phyloP scores from a whole-genome alignment of 345 rosid genomes.

The Isatis tinctoria region DNA sequence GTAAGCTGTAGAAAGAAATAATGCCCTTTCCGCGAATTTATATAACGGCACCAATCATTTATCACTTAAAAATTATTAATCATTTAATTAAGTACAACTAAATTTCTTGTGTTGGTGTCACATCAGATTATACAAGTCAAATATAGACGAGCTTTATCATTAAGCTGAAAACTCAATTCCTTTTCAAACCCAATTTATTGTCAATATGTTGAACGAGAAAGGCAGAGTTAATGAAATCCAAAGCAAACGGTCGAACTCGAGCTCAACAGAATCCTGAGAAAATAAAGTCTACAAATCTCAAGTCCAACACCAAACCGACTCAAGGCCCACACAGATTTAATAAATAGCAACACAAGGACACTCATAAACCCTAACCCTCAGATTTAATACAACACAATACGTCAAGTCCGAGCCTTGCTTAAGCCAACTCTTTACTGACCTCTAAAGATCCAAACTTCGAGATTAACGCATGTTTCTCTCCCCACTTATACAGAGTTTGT shows the following conservation, averaged over 20 bases:
- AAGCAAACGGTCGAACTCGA: background rate
- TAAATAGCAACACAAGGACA: slow-evolving; percentile 6
- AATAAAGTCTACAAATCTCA: background rate
- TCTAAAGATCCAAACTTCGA: slow-evolving; percentile 20
- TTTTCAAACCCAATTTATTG: background rate
- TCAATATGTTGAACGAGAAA: background rate
- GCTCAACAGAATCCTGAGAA: background rate
- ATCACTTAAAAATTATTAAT: background rate
- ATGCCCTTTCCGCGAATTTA: background rate
- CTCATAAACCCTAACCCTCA: slow-evolving; percentile 16
- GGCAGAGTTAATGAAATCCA: background rate
- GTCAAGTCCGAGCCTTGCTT: slow-evolving; percentile 6
- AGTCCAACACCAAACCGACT: slow-evolving; percentile 17
- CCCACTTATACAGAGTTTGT: slow-evolving; percentile 25
- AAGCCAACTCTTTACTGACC: slow-evolving; percentile 19
- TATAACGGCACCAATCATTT: background rate
- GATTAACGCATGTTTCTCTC: slow-evolving; percentile 6
- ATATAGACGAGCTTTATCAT: background rate
- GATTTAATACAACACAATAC: slow-evolving; percentile 4
- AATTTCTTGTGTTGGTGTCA: background rate
- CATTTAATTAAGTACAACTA: background rate
- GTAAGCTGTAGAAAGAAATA: background rate
- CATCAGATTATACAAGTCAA: background rate
- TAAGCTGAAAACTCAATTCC: background rate
- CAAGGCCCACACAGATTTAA: slow-evolving; percentile 20